These are phyloP conservation scores for Fonsecaea pugnacius DNA, from an alignment of 2,329 filamentous ascomycete species.

Conservation along the genomic window DNA sequence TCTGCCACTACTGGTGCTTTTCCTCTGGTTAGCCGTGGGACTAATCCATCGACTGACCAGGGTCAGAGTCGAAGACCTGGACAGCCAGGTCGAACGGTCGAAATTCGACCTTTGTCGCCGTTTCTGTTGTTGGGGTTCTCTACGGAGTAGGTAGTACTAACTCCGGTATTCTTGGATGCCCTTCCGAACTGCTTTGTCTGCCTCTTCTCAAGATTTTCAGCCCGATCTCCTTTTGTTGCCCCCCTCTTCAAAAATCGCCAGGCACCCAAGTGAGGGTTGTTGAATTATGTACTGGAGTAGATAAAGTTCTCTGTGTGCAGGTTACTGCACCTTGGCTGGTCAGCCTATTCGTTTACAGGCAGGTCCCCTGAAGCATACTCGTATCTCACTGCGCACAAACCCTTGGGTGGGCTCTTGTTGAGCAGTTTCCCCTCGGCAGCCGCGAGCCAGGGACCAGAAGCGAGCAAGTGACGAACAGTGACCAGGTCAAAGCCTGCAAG, in stretches of 20 bases:
- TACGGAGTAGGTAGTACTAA: not conserved
- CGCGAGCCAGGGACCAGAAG: constrained; percentile 14
- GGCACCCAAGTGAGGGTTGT: not conserved
- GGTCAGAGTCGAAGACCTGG: constrained; percentile 13
- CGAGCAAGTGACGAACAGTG: constrained; percentile 7
- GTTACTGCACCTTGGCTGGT: constrained; percentile 3
- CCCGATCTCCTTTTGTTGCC: not conserved
- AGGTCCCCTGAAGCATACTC: constrained; percentile 5
- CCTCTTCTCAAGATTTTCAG: not conserved
- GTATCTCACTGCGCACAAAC: not conserved
- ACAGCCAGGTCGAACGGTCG: constrained; percentile 17
- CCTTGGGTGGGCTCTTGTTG: constrained; percentile 11
- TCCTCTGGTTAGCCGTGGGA: constrained; percentile 19
- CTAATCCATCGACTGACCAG: constrained; percentile 24
- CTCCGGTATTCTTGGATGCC: not conserved
- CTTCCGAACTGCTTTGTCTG: not conserved
- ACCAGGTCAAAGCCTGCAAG: constrained; percentile 7
- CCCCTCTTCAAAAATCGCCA: not conserved
- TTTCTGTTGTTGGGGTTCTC: constrained; percentile 1
- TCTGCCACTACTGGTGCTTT: constrained; percentile 24
- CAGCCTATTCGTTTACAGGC: constrained; percentile 6
- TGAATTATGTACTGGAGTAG: constrained; percentile 1
- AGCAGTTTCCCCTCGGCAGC: constrained; percentile 19
- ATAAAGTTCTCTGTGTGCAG: constrained; percentile 6
- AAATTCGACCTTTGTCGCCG: constrained; percentile 16